A percentile compares a stretch with the other conserved stretches of the same genome.
These are phyloP conservation scores for Tephrocybe sp. DNA, from an alignment of 768 basidiomycete species.

Conservation along the genomic window DNA sequence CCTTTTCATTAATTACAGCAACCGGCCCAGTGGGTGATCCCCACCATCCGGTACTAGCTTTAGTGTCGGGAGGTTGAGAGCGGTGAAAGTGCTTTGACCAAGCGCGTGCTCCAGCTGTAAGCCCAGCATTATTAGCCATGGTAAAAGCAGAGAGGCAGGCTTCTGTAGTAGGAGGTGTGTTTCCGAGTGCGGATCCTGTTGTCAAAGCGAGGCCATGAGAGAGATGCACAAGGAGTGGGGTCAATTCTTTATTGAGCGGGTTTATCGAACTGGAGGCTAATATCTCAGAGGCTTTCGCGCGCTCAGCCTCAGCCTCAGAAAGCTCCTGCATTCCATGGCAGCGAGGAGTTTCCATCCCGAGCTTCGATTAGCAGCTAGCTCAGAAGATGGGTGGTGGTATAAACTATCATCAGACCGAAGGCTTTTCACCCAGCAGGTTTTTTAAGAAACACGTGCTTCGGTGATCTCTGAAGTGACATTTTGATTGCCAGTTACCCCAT, in stretches of 20 bases:
- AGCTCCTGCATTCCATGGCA: slow-evolving; percentile 48
- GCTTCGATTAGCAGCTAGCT: too few relatives aligned
- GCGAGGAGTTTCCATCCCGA: slow-evolving; percentile 23
- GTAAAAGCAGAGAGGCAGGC: slow-evolving; percentile 54
- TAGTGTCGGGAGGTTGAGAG: slow-evolving; percentile 30
- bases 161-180: slow-evolving; percentile 46
- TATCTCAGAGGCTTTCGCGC: slow-evolving; percentile 28
- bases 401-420: too few relatives aligned
- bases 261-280: neutral
- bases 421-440: too few relatives aligned
- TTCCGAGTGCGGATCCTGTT: slow-evolving; percentile 55
- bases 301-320: slow-evolving; percentile 34
- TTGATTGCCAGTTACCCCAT: too few relatives aligned
- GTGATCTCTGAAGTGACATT: too few relatives aligned
- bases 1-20: slow-evolving; percentile 49
- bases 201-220: slow-evolving; percentile 59
- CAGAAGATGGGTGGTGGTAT: too few relatives aligned
- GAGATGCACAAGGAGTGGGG: slow-evolving; percentile 43
- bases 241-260: neutral
- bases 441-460: too few relatives aligned
- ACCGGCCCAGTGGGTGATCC: slow-evolving; percentile 56
- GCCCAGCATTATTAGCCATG: slow-evolving; percentile 44
- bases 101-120: slow-evolving; percentile 61
- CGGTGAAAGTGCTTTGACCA: slow-evolving; percentile 69
- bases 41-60: slow-evolving; percentile 52